Evolutionary conservation across 106 monocot species (phyloP).

Genomic region (Apostasia ramifera): DNA sequence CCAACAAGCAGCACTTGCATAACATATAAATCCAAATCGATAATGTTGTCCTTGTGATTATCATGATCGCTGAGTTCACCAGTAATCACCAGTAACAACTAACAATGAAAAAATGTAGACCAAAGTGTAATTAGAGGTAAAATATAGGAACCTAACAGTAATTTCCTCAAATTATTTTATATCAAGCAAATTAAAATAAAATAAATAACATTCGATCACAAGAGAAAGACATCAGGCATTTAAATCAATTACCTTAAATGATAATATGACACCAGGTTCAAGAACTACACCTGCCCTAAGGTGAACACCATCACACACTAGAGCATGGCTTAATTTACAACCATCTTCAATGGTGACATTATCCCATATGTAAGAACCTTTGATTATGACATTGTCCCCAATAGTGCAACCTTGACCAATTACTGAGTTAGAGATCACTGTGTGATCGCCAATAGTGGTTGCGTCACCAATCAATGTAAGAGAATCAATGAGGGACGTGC

Average conservation of each 20-base stretch:
- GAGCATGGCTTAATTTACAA: conserved; percentile 68
- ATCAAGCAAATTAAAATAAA: neutral
- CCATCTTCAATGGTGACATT: conserved; percentile 92
- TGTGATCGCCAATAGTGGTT: conserved; percentile 61
- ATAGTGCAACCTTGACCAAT: conserved; percentile 75
- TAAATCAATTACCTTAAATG: conserved; percentile 70
- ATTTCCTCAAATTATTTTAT: too few species aligned
- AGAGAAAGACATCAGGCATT: neutral
- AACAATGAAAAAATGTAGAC: too few species aligned
- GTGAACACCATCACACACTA: conserved; percentile 85
- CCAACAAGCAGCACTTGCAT: too few species aligned
- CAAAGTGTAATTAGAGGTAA: too few species aligned
- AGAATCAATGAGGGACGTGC: conserved; percentile 53
- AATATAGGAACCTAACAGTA: too few species aligned
- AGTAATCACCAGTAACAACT: too few species aligned
- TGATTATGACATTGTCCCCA: conserved; percentile 73
- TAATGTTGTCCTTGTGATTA: too few species aligned
- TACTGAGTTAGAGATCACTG: conserved; percentile 59
- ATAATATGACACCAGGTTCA: conserved; percentile 87
- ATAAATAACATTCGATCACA: neutral
- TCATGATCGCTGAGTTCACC: too few species aligned
- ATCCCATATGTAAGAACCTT: conserved; percentile 90
- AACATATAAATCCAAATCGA: too few species aligned
- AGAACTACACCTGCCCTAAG: conserved; percentile 60
- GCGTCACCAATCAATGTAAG: conserved; percentile 66